A percentile compares a stretch with the other conserved stretches of the same genome.
Evolutionary conservation across 2,329 filamentous ascomycete species (phyloP).

Genomic region (Verticillium tricorpus): DNA sequence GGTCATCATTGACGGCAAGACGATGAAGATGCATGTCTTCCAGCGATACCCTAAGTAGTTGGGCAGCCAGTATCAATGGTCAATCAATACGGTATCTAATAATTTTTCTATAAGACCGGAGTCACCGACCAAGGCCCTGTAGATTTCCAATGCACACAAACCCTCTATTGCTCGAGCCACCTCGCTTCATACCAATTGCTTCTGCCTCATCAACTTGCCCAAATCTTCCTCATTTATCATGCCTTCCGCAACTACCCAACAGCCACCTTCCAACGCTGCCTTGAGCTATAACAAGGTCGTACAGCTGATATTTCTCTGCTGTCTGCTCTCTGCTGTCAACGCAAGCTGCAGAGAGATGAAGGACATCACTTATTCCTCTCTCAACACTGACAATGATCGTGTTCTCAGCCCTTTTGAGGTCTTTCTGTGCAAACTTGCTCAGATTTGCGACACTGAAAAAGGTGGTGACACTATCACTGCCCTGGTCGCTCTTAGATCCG

Average conservation of each 20-base stretch:
- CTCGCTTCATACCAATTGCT: neutral
- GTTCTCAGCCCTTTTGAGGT: neutral
- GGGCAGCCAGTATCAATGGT: too few species aligned
- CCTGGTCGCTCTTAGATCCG: conserved; percentile 2
- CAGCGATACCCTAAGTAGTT: too few species aligned
- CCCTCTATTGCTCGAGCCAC: neutral
- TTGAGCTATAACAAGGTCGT: neutral
- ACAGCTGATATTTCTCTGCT: conserved; percentile 3
- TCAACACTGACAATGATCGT: neutral
- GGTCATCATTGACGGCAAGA: too few species aligned
- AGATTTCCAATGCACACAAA: neutral
- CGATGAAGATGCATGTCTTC: too few species aligned
- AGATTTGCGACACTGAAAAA: conserved; percentile 9
- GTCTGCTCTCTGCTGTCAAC: conserved; percentile 1
- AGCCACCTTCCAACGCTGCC: neutral
- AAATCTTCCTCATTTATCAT: neutral
- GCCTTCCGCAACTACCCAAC: neutral
- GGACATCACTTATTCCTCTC: conserved; percentile 11
- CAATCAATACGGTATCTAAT: too few species aligned
- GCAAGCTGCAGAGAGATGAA: conserved; percentile 3
- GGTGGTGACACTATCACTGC: conserved; percentile 8
- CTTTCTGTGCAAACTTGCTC: conserved; percentile 12
- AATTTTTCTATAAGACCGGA: too few species aligned
- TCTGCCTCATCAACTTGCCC: too few species aligned
- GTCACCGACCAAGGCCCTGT: too few species aligned